Evolutionary conservation across 345 rosid genomes (phyloP).

Genomic region (Cochlearia excelsa): DNA sequence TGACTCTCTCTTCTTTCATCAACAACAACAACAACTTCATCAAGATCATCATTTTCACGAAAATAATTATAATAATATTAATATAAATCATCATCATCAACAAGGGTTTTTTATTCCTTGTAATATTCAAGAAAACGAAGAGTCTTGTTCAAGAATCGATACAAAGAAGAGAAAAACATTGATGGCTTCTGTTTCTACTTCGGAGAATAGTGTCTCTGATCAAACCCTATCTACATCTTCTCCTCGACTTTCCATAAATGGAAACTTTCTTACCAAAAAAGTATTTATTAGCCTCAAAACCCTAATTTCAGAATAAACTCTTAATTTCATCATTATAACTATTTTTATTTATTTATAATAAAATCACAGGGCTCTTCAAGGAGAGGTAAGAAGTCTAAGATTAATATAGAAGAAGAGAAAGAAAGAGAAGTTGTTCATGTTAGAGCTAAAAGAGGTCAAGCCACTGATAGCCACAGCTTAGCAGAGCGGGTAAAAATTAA

Average conservation of each 20-base stretch:
- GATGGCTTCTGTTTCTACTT: slow-evolving; percentile 21
- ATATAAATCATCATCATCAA: background rate
- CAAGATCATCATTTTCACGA: slow-evolving; percentile 5
- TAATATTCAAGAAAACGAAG: slow-evolving; percentile 36
- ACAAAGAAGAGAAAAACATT: slow-evolving; percentile 42
- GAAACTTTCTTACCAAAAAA: slow-evolving; percentile 21
- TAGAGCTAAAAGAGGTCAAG: slow-evolving; percentile 94
- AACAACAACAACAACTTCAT: slow-evolving; percentile 27
- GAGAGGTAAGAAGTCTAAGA: slow-evolving; percentile 52
- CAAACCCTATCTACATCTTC: slow-evolving; percentile 26
- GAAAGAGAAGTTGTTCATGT: slow-evolving; percentile 77
- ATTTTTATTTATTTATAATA: background rate
- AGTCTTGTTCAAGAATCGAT: slow-evolving; percentile 40
- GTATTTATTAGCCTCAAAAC: slow-evolving; percentile 8
- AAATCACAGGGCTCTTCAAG: slow-evolving; percentile 30
- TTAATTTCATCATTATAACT: background rate
- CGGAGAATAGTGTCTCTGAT: slow-evolving; percentile 36
- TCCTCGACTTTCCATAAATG: slow-evolving; percentile 28
- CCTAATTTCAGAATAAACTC: slow-evolving; percentile 15
- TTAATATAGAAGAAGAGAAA: slow-evolving; percentile 40
- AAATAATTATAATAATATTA: slow-evolving; percentile 18
- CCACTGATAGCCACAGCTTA: slow-evolving; percentile 91
- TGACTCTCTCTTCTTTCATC: slow-evolving; percentile 41
- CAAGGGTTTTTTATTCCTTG: slow-evolving; percentile 32
- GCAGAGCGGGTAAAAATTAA: slow-evolving; percentile 66